Evolutionary conservation across 2,329 filamentous ascomycete genomes (phyloP).

Genomic region (Colletotrichum melonis): DNA sequence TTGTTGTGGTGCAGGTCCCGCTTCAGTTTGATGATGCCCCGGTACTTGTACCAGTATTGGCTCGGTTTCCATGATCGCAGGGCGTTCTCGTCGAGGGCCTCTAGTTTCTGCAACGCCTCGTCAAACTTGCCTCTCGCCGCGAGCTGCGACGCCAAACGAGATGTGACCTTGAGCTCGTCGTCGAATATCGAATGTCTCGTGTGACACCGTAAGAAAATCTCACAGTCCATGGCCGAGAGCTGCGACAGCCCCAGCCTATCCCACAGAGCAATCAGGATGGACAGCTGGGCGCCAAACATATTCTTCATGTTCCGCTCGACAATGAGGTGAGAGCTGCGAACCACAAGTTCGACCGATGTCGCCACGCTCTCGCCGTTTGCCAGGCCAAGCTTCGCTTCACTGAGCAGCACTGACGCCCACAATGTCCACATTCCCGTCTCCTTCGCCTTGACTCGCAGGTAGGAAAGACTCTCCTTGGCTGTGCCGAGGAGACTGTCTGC

Average conservation of each 20-base stretch:
- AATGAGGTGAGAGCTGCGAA: constrained; percentile 85
- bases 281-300: constrained; percentile 79
- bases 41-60: constrained; percentile 77
- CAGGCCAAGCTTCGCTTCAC: constrained; percentile 85
- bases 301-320: constrained; percentile 79
- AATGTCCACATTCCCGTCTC: constrained; percentile 89
- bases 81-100: constrained; percentile 65
- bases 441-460: constrained; percentile 86
- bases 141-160: constrained; percentile 70
- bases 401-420: constrained; percentile 84
- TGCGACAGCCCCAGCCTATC: constrained; percentile 75
- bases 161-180: constrained; percentile 81
- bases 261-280: constrained; percentile 80
- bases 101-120: constrained; percentile 64
- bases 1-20: constrained; percentile 69
- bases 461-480: constrained; percentile 84
- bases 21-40: constrained; percentile 73
- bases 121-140: constrained; percentile 77
- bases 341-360: constrained; percentile 78
- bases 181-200: constrained; percentile 70
- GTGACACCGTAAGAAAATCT: constrained; percentile 83
- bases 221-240: constrained; percentile 70
- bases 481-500: constrained; percentile 80
- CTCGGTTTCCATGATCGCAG: constrained; percentile 81
- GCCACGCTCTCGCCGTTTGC: constrained; percentile 75